Base-by-base conservation (phyloP, 192 early-diverging fungal genomes). In the Linnemannia schmuckeri region DNA sequence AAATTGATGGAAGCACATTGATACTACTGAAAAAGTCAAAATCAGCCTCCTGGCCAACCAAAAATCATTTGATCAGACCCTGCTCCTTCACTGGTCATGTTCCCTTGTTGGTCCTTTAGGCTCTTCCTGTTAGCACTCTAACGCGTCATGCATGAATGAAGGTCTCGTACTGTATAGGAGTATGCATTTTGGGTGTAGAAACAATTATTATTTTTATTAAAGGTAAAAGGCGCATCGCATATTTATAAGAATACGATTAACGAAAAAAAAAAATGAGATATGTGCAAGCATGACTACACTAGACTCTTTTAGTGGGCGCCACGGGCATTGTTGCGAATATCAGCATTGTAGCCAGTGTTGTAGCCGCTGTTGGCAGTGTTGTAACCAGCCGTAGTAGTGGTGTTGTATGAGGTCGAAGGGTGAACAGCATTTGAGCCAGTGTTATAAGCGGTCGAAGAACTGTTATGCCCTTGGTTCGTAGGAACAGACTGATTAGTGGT, bases 351-450 rank as follows among this genome's bases (percentile, higher is more conserved):
- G 12, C 75, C 75, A 35, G 5, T 61, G 68, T 78, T 78, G 66
- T 41, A 27, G 6, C 27, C 52, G 40, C 33, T 35, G 46, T 47
- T 42, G 27, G 44, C 46, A 33, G 72, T 33, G 27, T 47, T 61
- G 55, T 46, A 41, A 0, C 40, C 38, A 27, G 38, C 15, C 2
- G 37, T 35, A 24, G 70, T 42, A 8, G 69, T 72, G 2, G 77
- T 79, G 70, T 79, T 79, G 77, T 79, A 79, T 52, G 68, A 46
- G 37, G 77, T 70, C 49, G 77, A 72, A 1, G 68, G 66, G 77
- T 55, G 46, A 9, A 38, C 38, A 70, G 42, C 20, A 17, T 27
- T 15, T 6, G 40, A 68, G 10, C 61, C 61, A 63, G 61, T 63
- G 61, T 63, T 63, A 68, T 78, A 46, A 40, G 75, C 44, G 6